Percentiles rank a stretch among this genome's conserved stretches.
Conservation (phyloP, 352 stramenopile genomes). For the Salisapilia sapeloensis region DNA sequence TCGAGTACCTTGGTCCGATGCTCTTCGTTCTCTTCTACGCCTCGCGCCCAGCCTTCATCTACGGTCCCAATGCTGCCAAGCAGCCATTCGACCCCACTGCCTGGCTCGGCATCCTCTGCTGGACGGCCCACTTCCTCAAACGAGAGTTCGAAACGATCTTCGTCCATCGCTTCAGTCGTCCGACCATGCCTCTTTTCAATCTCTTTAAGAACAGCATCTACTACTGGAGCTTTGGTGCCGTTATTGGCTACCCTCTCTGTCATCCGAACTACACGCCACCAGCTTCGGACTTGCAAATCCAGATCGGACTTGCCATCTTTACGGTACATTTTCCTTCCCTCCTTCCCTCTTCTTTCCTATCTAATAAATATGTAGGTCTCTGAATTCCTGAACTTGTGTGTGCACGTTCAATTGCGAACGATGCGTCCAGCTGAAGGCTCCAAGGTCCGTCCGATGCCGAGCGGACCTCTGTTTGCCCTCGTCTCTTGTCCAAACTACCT, state of each 20-base stretch:
- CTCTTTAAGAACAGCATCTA: constrained; percentile 85
- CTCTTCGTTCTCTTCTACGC: constrained; percentile 73
- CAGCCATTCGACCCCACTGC: constrained; percentile 25
- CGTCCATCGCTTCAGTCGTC: constrained; percentile 75
- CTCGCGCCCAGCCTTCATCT: constrained; percentile 47
- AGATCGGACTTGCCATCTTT: constrained; percentile 40
- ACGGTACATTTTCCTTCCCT: constrained; percentile 2
- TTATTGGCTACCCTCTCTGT: constrained; percentile 73
- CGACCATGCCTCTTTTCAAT: constrained; percentile 79
- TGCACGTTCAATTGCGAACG: constrained; percentile 74
- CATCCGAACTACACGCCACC: constrained; percentile 47
- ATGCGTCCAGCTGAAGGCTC: constrained; percentile 61
- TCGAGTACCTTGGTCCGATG: constrained; percentile 75
- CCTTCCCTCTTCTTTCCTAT: not conserved
- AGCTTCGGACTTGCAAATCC: constrained; percentile 26
- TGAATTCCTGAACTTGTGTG: constrained; percentile 70
- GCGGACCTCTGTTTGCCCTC: constrained; percentile 57
- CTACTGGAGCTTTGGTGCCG: constrained; percentile 75
- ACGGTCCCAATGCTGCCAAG: constrained; percentile 20
- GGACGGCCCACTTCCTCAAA: constrained; percentile 78
- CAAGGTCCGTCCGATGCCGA: constrained; percentile 49
- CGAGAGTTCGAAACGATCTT: constrained; percentile 78
- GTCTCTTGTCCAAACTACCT: constrained; percentile 86
- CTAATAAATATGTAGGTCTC: constrained; percentile 12
- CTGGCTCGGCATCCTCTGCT: constrained; percentile 34